phyloP scores from a whole-genome alignment of 164 flowering plant species.

The Tetracentron sinense region DNA sequence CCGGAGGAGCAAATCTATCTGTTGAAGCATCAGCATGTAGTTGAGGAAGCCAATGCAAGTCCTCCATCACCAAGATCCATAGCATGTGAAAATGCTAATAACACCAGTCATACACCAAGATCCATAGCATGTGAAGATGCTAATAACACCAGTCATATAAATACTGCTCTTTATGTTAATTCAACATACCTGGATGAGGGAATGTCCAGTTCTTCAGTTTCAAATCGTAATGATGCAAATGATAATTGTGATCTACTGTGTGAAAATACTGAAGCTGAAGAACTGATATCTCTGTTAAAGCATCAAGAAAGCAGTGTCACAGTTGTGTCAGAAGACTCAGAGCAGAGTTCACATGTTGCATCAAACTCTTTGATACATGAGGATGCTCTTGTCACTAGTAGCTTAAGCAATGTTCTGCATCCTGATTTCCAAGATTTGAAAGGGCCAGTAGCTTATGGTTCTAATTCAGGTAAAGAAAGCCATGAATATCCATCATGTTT shows the following conservation, averaged over 20 bases:
- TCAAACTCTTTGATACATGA: conserved; percentile 4
- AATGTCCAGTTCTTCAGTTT: background rate
- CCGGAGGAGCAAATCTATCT: conserved; percentile 2
- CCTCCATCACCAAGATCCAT: background rate
- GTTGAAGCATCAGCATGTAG: conserved; percentile 2
- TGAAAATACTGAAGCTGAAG: conserved; percentile 8
- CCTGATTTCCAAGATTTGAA: conserved; percentile 5
- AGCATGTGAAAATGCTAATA: conserved; percentile 1
- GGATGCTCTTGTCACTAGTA: background rate
- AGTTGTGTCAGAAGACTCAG: no score
- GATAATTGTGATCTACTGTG: background rate
- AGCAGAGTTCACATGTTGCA: conserved; percentile 4
- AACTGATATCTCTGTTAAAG: background rate
- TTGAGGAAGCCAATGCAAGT: conserved; percentile 1
- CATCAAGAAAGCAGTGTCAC: conserved; percentile 5
- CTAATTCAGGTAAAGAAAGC: background rate
- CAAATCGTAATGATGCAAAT: background rate
- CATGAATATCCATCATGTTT: background rate
- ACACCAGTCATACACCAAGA: background rate
- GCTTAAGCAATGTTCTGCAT: background rate
- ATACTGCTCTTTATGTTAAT: background rate
- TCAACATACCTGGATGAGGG: conserved; percentile 5
- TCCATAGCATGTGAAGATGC: conserved; percentile 1
- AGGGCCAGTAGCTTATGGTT: conserved; percentile 10
- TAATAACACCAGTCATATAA: background rate